phyloP scores from a whole-genome alignment of 495 filamentous ascomycete species.

The Penicillium pulvis region DNA sequence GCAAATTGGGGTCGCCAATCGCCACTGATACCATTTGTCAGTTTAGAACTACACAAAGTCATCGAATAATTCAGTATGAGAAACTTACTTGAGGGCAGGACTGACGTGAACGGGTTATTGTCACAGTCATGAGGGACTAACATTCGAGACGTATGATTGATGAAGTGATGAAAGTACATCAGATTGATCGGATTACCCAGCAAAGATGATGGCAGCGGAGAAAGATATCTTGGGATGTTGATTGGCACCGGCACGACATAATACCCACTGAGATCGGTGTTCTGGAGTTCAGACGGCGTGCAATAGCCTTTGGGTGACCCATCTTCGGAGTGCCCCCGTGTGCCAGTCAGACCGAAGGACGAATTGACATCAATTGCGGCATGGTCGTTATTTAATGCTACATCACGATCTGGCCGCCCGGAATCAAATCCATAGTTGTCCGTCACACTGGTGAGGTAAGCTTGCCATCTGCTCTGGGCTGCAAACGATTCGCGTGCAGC shows the following conservation, averaged over 20 bases:
- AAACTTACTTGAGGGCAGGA: constrained; percentile 66
- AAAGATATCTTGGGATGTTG: constrained; percentile 64
- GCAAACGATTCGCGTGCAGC: constrained; percentile 17
- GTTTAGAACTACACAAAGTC: constrained; percentile 4
- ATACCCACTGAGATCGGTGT: constrained; percentile 48
- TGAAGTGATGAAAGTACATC: constrained; percentile 75
- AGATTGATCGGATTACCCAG: constrained; percentile 78
- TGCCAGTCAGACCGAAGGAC: constrained; percentile 35
- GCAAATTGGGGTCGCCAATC: constrained; percentile 63
- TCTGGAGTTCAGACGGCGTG: constrained; percentile 12
- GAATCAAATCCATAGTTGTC: constrained; percentile 67
- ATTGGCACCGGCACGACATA: constrained; percentile 70
- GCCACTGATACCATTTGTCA: constrained; percentile 54
- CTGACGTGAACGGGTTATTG: constrained; percentile 71
- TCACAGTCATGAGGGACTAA: constrained; percentile 76
- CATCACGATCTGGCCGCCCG: constrained; percentile 67
- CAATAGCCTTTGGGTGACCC: neutral
- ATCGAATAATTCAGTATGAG: neutral
- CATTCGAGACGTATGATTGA: constrained; percentile 76
- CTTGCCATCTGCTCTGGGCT: constrained; percentile 42
- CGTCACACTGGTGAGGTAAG: constrained; percentile 44
- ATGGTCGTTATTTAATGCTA: constrained; percentile 70
- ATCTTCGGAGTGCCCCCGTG: constrained; percentile 17
- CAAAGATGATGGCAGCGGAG: constrained; percentile 67
- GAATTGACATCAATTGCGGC: constrained; percentile 51